These are phyloP conservation scores for Russula vinacea DNA, from an alignment of 768 basidiomycete genomes.

Conservation along the genomic window DNA sequence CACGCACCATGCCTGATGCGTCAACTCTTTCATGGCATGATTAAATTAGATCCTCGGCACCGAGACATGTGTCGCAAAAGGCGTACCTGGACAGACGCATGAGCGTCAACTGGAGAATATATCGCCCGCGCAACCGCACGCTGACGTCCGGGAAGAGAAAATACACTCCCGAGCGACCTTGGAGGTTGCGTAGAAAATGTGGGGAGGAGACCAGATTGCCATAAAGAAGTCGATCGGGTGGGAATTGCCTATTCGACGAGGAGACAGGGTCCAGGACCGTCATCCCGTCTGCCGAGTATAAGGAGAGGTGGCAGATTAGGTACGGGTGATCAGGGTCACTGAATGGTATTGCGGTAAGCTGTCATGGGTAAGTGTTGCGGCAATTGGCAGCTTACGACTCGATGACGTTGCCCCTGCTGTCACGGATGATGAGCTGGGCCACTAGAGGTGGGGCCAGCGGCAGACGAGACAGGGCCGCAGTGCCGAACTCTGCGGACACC, in stretches of 20 bases:
- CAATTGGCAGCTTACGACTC: constrained; percentile 62
- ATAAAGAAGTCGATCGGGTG: constrained; percentile 64
- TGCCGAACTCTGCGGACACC: constrained; percentile 77
- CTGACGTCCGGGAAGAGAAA: constrained; percentile 92
- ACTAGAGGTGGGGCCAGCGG: constrained; percentile 84
- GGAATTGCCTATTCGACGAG: constrained; percentile 46
- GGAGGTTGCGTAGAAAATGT: constrained; percentile 73
- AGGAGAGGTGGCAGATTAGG: constrained; percentile 76
- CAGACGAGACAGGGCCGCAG: constrained; percentile 68
- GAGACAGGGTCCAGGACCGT: constrained; percentile 63
- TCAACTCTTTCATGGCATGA: constrained; percentile 51
- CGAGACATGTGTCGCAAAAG: neutral
- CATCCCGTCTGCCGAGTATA: constrained; percentile 67
- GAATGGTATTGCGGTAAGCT: constrained; percentile 16
- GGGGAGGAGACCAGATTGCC: constrained; percentile 83
- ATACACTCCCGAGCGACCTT: constrained; percentile 78
- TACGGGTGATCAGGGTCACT: constrained; percentile 87
- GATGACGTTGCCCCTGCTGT: constrained; percentile 64
- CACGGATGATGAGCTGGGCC: constrained; percentile 72
- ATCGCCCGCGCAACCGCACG: constrained; percentile 73
- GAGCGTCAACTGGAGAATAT: constrained; percentile 69
- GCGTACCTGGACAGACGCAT: constrained; percentile 74
- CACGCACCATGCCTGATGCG: constrained; percentile 40
- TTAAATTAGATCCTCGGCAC: constrained; percentile 13
- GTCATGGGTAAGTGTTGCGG: constrained; percentile 27